Percentiles rank a stretch among this genome's conserved stretches.
phyloP scores from a whole-genome alignment of 2,329 filamentous ascomycete genomes.

The Endoconidiophora laricicola region DNA sequence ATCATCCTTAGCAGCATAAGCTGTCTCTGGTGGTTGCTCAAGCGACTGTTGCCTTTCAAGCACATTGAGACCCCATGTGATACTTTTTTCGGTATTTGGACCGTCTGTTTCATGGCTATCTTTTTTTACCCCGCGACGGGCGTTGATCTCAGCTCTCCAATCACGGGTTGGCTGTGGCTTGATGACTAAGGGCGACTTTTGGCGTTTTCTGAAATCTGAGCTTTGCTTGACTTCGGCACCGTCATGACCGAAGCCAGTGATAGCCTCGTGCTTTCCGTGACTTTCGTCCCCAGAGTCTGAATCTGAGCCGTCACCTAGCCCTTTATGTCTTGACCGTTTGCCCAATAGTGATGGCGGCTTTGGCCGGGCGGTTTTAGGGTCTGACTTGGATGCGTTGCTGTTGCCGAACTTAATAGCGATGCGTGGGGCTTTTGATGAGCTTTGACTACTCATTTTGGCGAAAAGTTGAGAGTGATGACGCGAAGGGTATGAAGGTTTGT shows the following conservation, averaged over 20 bases:
- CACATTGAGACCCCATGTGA: constrained; percentile 35
- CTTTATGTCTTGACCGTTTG: constrained; percentile 12
- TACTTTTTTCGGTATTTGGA: constrained; percentile 32
- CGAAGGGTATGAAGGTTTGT: neutral
- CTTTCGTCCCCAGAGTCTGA: constrained; percentile 12
- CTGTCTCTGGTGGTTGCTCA: neutral
- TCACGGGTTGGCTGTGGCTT: constrained; percentile 10
- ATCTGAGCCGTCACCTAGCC: constrained; percentile 12
- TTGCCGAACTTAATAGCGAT: constrained; percentile 14
- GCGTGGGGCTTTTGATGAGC: constrained; percentile 10
- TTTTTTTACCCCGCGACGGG: neutral
- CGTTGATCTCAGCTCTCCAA: constrained; percentile 12
- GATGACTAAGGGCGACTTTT: constrained; percentile 11
- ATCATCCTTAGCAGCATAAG: neutral
- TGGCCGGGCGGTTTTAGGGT: neutral
- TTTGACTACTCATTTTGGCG: constrained; percentile 2
- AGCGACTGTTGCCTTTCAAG: constrained; percentile 2
- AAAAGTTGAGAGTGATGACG: neutral
- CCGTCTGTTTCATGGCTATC: neutral
- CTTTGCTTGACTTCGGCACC: constrained; percentile 1
- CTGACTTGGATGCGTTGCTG: constrained; percentile 4
- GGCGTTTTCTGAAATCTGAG: neutral
- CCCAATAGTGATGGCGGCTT: constrained; percentile 12
- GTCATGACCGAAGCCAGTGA: constrained; percentile 9
- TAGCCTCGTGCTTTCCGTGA: constrained; percentile 7